These are phyloP conservation scores for Hippophae gyantsensis DNA, from an alignment of 306 rosid genomes.

Conservation along the genomic window DNA sequence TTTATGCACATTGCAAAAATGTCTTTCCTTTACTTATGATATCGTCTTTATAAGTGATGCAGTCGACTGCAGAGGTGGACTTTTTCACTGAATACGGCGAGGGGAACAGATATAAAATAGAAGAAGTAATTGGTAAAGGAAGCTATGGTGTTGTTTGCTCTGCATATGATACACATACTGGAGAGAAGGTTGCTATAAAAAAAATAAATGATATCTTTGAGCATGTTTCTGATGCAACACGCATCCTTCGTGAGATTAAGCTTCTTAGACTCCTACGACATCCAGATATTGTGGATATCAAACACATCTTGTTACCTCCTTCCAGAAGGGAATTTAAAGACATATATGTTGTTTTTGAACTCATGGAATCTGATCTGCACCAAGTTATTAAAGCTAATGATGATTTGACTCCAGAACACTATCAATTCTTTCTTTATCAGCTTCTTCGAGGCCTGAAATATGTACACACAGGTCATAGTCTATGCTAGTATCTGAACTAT, in stretches of 20 bases:
- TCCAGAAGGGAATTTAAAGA: slow-evolving; percentile 99
- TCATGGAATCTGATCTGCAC: slow-evolving; percentile 98
- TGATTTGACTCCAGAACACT: slow-evolving; percentile 94
- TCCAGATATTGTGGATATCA: slow-evolving; percentile 97
- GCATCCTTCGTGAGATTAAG: slow-evolving; percentile 98
- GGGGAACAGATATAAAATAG: slow-evolving; percentile 93
- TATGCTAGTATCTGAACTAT: slow-evolving; percentile 4
- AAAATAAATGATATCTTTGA: slow-evolving; percentile 97
- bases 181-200: slow-evolving; percentile 95
- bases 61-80: slow-evolving; percentile 84
- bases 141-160: slow-evolving; percentile 99
- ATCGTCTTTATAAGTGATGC: slow-evolving; percentile 26
- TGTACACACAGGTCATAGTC: slow-evolving; percentile 83
- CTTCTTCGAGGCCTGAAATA: slow-evolving; percentile 97
- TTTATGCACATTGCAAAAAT: slow-evolving; percentile 1
- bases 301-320: slow-evolving; percentile 94
- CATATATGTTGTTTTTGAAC: slow-evolving; percentile 96
- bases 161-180: slow-evolving; percentile 81
- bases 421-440: slow-evolving; percentile 98
- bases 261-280: slow-evolving; percentile 92
- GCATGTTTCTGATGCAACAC: slow-evolving; percentile 96
- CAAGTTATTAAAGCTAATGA: slow-evolving; percentile 99
- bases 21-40: slow-evolving; percentile 17
- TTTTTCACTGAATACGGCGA: slow-evolving; percentile 98
- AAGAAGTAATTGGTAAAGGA: slow-evolving; percentile 99